Evolutionary conservation across 768 basidiomycete species (phyloP), one percentile per base, ranked within the genome.

Genomic region (Tricholomella constricta): DNA sequence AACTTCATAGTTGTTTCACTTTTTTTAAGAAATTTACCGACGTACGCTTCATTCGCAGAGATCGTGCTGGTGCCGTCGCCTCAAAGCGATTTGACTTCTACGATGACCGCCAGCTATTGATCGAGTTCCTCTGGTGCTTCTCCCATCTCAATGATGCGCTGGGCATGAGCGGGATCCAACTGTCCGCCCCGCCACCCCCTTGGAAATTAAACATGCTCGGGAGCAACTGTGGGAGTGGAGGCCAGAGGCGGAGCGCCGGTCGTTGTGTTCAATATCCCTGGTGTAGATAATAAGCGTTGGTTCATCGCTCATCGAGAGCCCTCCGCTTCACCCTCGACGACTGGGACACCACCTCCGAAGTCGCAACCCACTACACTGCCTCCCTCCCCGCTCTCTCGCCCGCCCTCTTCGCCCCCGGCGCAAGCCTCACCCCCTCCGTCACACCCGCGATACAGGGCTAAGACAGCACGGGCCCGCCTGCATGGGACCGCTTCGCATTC

Each of bases 401-500:
- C 1, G 26, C 29, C 0, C n/a, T 63, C 0, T 59, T 48, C 20
- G 45, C 31, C 23, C 41, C 62, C 14, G 62, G 60, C 3, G 53
- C 55, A 0, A 60, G 62, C 7, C 38, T 52, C 25, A 1, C 43
- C 17, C 8, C 45, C 2, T 46, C 34, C 22, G n/a, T n/a, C n/a
- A 11, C 34, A 27, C 29, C 27, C 17, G 29, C 26, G 34, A 17
- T 10, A 41, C 31, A 5, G 26, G n/a, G 19, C 2, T 7, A n/a
- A 7, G 31, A n/a, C 37, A 31, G n/a, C 29, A 4, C 19, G 10
- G 65, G 58, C 15, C 15, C 51, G 56, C 63, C 70, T 0, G 64
- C 66, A 0, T 85, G 83, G 82, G 85, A 86, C 59, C 74, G 82
- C 1, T 86, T 86, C 62, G 53, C 71, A n/a, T 91, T 89, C 52